These are phyloP conservation scores for Trypanosoma cruzi DNA, from an alignment of 208 protist species.

Conservation along the genomic window DNA sequence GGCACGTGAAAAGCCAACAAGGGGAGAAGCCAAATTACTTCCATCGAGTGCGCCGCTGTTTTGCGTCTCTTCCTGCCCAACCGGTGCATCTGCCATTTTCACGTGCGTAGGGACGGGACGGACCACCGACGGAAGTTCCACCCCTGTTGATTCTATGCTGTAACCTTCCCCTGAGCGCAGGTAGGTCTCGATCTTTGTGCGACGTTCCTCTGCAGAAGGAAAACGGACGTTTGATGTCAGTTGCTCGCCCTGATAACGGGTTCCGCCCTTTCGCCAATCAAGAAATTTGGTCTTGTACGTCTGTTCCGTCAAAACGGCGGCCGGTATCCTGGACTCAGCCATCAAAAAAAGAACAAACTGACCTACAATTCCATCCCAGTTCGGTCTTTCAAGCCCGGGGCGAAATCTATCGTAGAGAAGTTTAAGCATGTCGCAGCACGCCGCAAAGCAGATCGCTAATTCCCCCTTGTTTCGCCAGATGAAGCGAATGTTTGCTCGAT, in stretches of 20 bases:
- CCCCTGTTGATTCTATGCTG: constrained; percentile 49
- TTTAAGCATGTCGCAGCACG: constrained; percentile 85
- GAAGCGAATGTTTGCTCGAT: constrained; percentile 46
- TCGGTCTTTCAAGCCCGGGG: constrained; percentile 53
- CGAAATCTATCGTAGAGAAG: constrained; percentile 68
- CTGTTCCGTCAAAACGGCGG: constrained; percentile 45
- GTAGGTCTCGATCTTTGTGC: constrained; percentile 76
- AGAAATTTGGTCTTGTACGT: constrained; percentile 87
- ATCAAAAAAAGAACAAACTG: constrained; percentile 71
- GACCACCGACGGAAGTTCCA: constrained; percentile 31
- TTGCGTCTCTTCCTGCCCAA: constrained; percentile 2
- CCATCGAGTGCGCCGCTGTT: constrained; percentile 17
- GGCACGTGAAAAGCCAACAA: constrained; percentile 34
- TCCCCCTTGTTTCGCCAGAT: constrained; percentile 85
- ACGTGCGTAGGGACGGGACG: background rate
- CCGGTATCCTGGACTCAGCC: constrained; percentile 60
- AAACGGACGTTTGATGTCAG: constrained; percentile 78
- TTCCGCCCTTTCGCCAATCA: constrained; percentile 90
- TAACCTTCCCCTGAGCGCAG: constrained; percentile 59
- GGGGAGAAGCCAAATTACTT: constrained; percentile 15
- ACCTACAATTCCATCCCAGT: constrained; percentile 62
- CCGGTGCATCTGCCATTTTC: constrained; percentile 1
- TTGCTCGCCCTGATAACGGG: constrained; percentile 73
- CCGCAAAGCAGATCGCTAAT: constrained; percentile 85
- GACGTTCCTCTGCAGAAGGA: constrained; percentile 74